phyloP scores from a whole-genome alignment of 306 rosid genomes.

The Gillenia trifoliata region DNA sequence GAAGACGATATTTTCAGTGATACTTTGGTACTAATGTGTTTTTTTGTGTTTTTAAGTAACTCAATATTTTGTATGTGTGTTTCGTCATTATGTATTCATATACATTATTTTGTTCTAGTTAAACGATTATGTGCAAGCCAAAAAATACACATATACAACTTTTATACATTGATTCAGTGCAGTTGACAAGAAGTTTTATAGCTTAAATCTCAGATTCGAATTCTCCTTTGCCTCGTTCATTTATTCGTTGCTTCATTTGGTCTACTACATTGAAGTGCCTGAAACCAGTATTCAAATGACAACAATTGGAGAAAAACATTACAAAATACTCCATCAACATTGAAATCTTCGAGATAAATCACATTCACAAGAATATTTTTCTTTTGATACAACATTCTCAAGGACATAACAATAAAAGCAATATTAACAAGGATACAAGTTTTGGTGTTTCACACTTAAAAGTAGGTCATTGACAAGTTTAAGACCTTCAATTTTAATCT shows the following conservation, averaged over 20 bases:
- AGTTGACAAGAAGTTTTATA: no score
- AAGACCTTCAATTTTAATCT: neutral
- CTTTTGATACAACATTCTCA: neutral
- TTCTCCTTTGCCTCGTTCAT: neutral
- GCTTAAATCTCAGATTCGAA: neutral
- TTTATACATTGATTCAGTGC: no score
- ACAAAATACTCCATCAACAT: neutral
- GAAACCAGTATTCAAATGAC: no score
- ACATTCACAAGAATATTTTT: neutral
- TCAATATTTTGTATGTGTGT: no score
- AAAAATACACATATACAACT: no score
- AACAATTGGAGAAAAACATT: no score
- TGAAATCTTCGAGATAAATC: neutral
- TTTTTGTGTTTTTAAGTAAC: no score
- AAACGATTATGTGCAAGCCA: no score
- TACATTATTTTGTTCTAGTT: no score
- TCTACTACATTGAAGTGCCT: neutral
- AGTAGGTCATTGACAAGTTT: neutral
- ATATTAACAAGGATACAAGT: neutral
- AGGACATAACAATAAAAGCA: neutral
- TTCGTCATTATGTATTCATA: no score
- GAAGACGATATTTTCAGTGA: no score
- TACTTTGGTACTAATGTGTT: no score
- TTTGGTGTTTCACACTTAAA: neutral
- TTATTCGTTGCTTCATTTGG: neutral